Percentiles rank a stretch among this genome's conserved stretches.
These are phyloP conservation scores for Pichia sp. DNA, from an alignment of 1,139 yeast genomes.

Conservation along the genomic window DNA sequence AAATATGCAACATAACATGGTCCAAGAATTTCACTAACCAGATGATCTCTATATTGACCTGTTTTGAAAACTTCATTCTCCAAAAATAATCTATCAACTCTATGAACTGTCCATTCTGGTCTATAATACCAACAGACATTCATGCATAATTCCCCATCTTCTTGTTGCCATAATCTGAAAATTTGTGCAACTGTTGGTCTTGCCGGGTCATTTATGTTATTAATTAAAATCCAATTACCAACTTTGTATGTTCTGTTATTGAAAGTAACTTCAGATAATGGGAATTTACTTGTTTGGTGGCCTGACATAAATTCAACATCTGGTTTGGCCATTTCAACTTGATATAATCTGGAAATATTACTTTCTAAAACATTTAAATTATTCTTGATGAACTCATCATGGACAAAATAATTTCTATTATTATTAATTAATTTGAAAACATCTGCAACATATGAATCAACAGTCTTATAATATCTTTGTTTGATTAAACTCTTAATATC, in stretches of 20 bases:
- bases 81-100: slow-evolving; percentile 80
- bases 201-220: slow-evolving; percentile 78
- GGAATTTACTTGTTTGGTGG: slow-evolving; percentile 44
- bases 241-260: slow-evolving; percentile 71
- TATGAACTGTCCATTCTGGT: slow-evolving; percentile 95
- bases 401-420: slow-evolving; percentile 50
- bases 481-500: slow-evolving; percentile 79
- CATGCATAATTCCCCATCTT: slow-evolving; percentile 71
- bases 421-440: slow-evolving; percentile 69
- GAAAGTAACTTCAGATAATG: slow-evolving; percentile 72
- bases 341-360: slow-evolving; percentile 53
- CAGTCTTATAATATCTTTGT: slow-evolving; percentile 71
- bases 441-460: slow-evolving; percentile 71
- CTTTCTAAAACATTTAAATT: slow-evolving; percentile 59
- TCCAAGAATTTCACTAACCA: slow-evolving; percentile 80
- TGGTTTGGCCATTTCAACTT: slow-evolving; percentile 69
- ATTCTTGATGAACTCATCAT: slow-evolving; percentile 50
- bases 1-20: slow-evolving; percentile 93
- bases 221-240: slow-evolving; percentile 92
- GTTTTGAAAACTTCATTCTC: slow-evolving; percentile 94
- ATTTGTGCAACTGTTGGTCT: slow-evolving; percentile 93
- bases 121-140: slow-evolving; percentile 97
- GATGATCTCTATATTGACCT: slow-evolving; percentile 93
- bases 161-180: slow-evolving; percentile 81
- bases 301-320: slow-evolving; percentile 71